Base-by-base conservation (phyloP, 208 protist genomes). In the Polymyxa betae region DNA sequence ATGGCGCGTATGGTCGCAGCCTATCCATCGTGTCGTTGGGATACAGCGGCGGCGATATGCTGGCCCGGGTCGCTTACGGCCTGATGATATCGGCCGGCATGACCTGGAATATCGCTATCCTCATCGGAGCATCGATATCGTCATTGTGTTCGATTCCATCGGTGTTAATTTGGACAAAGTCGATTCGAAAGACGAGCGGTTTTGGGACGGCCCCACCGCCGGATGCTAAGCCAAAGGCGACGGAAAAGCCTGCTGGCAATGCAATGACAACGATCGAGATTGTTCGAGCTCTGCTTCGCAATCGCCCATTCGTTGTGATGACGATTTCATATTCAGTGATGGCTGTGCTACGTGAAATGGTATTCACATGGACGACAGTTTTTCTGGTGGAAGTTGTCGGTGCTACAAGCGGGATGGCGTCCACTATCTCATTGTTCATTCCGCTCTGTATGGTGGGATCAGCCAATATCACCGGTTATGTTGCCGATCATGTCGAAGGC, bases 11-110 rank as follows among this genome's bases (percentile, higher is more conserved):
- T 43, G 72, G 72, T 5, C 5, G 5, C 16, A 43, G 35, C n/a
- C 72, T 82, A n/a, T 5, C 72, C 16, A 82, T 82, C 5, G 40
- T 82, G 12, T 82, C n/a, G 72, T 35, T 82, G 12, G 72, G 72
- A 5, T 82, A 82, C n/a, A 82, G 72, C 72, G 35, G 10, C 5
- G 72, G 72, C 72, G 72, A 82, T 35, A 5, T 43, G n/a, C 5
- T 82, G 5, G 72, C 72, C n/a, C 72, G 72, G 5, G 5, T 35
- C n/a, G n/a, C 40, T n/a, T 82, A 82, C 40, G 72, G 72, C 5
- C 5, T 16, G 72, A 82, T 82, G 35, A n/a, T 82, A 20, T 35
- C 72, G 5, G 5, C 40, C n/a, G 72, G 72, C 5, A 35, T 82
- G 5, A 38, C 72, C 5, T 82, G 72, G 72, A 5, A 82, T 40